These are phyloP conservation scores for Sporothrix dimorphospora DNA, from an alignment of 2,329 filamentous ascomycete genomes.

Conservation along the genomic window DNA sequence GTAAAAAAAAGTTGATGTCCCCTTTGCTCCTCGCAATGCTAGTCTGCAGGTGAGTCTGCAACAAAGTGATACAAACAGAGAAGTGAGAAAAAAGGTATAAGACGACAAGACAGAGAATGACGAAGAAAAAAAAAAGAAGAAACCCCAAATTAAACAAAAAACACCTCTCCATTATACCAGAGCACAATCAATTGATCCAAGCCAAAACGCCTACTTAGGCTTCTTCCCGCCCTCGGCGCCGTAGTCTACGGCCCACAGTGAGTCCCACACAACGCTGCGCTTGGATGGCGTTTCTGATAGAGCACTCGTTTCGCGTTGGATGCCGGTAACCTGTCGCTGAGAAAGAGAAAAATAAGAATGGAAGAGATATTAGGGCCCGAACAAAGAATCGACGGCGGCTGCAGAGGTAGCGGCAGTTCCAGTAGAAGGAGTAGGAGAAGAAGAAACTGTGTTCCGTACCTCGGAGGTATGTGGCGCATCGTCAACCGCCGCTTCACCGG, in stretches of 20 bases:
- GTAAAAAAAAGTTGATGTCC: background rate
- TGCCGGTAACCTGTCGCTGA: slow-evolving; percentile 31
- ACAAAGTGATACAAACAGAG: background rate
- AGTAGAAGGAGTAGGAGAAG: background rate
- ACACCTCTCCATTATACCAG: background rate
- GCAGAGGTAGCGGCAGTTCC: background rate
- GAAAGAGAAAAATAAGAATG: slow-evolving; percentile 36
- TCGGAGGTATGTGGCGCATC: slow-evolving; percentile 40
- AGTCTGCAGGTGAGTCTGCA: background rate
- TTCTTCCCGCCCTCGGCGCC: slow-evolving; percentile 48
- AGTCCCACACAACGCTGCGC: slow-evolving; percentile 63
- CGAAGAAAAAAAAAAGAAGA: background rate
- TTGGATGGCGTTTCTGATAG: slow-evolving; percentile 47
- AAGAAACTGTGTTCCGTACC: slow-evolving; percentile 52
- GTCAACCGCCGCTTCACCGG: background rate
- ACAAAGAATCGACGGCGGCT: slow-evolving; percentile 50
- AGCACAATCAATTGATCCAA: background rate
- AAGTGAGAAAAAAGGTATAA: slow-evolving; percentile 21
- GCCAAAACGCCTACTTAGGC: background rate
- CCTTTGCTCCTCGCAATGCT: slow-evolving; percentile 13
- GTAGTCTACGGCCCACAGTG: slow-evolving; percentile 64
- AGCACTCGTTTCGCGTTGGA: slow-evolving; percentile 47
- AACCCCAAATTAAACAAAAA: background rate
- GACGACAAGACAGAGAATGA: slow-evolving; percentile 25
- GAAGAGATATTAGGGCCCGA: slow-evolving; percentile 50